These are phyloP conservation scores for Bipolaris gigantea DNA, from an alignment of 2,329 filamentous ascomycete genomes.

Conservation along the genomic window DNA sequence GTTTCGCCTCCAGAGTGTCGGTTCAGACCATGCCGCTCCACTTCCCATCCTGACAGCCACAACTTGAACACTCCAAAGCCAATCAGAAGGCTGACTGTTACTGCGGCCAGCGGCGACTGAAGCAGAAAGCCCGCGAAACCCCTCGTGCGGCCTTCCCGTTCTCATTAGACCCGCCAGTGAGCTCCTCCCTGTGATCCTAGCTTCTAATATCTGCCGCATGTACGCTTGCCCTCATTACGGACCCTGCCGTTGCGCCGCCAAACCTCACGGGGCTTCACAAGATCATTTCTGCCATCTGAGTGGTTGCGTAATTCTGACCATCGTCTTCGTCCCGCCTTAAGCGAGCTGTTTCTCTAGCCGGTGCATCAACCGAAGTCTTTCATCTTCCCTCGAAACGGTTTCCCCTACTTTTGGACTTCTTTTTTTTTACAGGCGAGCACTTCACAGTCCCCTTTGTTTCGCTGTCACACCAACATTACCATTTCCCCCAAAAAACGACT, in stretches of 20 bases:
- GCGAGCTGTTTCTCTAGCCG: constrained; percentile 38
- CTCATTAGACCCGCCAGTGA: constrained; percentile 26
- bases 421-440: constrained; percentile 43
- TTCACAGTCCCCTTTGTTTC: constrained; percentile 32
- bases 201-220: constrained; percentile 29
- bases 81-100: constrained; percentile 28
- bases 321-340: constrained; percentile 45
- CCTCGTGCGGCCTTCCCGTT: constrained; percentile 39
- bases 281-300: constrained; percentile 34
- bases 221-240: constrained; percentile 31
- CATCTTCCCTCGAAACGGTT: constrained; percentile 39
- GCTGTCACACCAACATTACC: constrained; percentile 37
- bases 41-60: constrained; percentile 36
- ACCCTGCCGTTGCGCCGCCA: constrained; percentile 36
- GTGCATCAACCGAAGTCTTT: constrained; percentile 35
- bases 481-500: constrained; percentile 24
- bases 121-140: constrained; percentile 34
- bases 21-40: constrained; percentile 36
- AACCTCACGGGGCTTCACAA: constrained; percentile 37
- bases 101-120: constrained; percentile 39
- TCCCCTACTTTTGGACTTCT: constrained; percentile 33
- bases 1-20: constrained; percentile 43
- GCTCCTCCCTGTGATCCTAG: constrained; percentile 22
- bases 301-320: constrained; percentile 41
- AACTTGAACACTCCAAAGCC: constrained; percentile 25